A percentile compares a stretch with the other conserved stretches of the same genome.
These are phyloP conservation scores for Microdochium paspali DNA, from an alignment of 2,329 filamentous ascomycete species.

Conservation along the genomic window DNA sequence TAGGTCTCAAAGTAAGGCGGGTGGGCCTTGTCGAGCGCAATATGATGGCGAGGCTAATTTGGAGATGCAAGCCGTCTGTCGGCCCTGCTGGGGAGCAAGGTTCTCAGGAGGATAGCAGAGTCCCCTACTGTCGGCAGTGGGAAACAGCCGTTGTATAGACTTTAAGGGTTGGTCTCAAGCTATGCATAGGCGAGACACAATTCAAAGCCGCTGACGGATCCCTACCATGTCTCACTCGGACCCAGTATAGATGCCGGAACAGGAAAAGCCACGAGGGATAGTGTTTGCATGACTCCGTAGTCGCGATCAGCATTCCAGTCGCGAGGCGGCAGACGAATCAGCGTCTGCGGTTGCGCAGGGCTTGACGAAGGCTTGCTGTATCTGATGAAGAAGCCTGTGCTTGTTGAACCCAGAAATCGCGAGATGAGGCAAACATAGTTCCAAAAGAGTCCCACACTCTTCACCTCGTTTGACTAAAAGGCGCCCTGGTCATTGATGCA, in stretches of 20 bases:
- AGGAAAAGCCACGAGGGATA: neutral
- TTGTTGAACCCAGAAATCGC: neutral
- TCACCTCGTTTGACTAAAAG: too few relatives aligned
- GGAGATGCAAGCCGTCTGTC: too few relatives aligned
- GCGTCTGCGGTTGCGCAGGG: neutral
- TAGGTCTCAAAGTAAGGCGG: too few relatives aligned
- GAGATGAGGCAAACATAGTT: neutral
- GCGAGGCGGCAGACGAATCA: neutral
- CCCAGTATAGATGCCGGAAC: neutral
- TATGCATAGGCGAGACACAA: neutral
- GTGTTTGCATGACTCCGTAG: neutral
- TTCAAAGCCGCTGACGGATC: neutral
- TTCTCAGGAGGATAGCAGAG: too few relatives aligned
- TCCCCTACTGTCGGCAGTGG: too few relatives aligned
- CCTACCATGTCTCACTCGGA: neutral
- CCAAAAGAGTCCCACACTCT: too few relatives aligned
- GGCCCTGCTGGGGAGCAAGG: too few relatives aligned
- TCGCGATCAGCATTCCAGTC: neutral
- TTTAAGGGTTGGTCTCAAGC: neutral
- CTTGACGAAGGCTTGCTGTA: neutral
- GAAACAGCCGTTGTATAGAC: neutral
- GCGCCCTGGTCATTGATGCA: too few relatives aligned
- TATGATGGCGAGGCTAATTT: too few relatives aligned
- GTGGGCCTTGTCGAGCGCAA: too few relatives aligned
- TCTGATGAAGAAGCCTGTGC: neutral